Conservation (phyloP, 2,329 filamentous ascomycete genomes). For the Davidsoniella virescens region DNA sequence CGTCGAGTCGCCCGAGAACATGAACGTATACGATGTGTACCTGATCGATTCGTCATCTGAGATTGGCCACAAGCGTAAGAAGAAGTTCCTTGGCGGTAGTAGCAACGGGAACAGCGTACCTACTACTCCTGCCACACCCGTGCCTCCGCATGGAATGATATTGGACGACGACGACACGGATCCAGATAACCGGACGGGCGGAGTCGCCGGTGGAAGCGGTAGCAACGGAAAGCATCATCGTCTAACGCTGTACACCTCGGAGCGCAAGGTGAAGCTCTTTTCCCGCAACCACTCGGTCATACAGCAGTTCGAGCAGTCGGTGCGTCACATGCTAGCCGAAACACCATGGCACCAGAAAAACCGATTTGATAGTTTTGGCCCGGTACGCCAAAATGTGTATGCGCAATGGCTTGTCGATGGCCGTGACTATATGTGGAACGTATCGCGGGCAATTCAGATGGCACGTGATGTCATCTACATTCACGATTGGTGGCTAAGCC, state of each 20-base stretch:
- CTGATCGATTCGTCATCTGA: slow-evolving; percentile 82
- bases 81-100: slow-evolving; percentile 29
- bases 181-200: slow-evolving; percentile 7
- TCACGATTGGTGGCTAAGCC: slow-evolving; percentile 97
- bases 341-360: slow-evolving; percentile 74
- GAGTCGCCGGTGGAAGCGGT: slow-evolving; percentile 7
- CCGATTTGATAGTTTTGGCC: slow-evolving; percentile 85
- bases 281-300: slow-evolving; percentile 82
- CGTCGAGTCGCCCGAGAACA: slow-evolving; percentile 95
- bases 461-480: slow-evolving; percentile 97
- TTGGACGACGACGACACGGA: slow-evolving; percentile 12
- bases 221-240: slow-evolving; percentile 53
- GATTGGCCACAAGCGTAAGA: slow-evolving; percentile 59
- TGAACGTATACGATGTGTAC: slow-evolving; percentile 98
- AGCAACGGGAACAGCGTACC: slow-evolving; percentile 10
- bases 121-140: slow-evolving; percentile 6
- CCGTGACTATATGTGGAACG: slow-evolving; percentile 98
- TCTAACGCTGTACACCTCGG: slow-evolving; percentile 75
- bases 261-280: slow-evolving; percentile 79
- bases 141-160: not conserved
- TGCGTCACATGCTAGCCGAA: slow-evolving; percentile 65
- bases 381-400: slow-evolving; percentile 70
- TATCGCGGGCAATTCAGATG: slow-evolving; percentile 91
- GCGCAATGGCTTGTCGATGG: slow-evolving; percentile 95
- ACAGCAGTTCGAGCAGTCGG: slow-evolving; percentile 85